Evolutionary conservation across 306 rosid species (phyloP), one percentile per base, ranked within the genome.

Genomic region (Pterocarpus macrocarpus): DNA sequence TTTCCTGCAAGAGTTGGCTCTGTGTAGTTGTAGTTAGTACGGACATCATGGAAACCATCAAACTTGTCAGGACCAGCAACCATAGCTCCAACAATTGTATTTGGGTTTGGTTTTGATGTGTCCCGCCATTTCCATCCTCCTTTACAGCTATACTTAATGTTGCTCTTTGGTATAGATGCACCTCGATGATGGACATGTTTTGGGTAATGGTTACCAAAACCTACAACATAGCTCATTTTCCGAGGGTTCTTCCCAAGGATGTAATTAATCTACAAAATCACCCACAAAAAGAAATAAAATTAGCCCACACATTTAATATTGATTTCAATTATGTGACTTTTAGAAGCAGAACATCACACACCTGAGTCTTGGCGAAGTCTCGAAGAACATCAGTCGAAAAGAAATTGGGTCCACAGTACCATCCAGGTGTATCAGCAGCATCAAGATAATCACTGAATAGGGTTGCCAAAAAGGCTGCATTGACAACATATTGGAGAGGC

Each of bases 51-150:
- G 88, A 92, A 92, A 45, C 95, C 94, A 2, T 92, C 97, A 2
- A 78, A 90, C 75, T 80, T 89, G 84, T 92, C 95, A 13, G 97
- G 97, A 12, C 97, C 97, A 12, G 92, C 97, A 74, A 88, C 97
- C 97, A 92, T 90, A 63, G 97, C 97, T 76, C 97, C 97, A 36
- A 82, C 78, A 80, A 92, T 12, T 6, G 77, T 86, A 49, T 91
- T 88, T 3, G 97, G 97, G 81, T 92, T 92, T 39, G 97, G 85
- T 64, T 89, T 88, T 2, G 59, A 1, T 2, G 81, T 34, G 87
- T 92, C 97, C 82, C 97, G 89, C 94, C 94, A 92, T 80, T 86
- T 91, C 97, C 97, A 91, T 52, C 97, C 97, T 80, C 97, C 97
- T 84, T 86, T 91, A 61, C 97, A 92, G 85, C 79, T 90, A 67